Percentiles rank a stretch among this genome's conserved stretches.
Conservation (phyloP, 345 rosid species). For the Hypericum perforatum region DNA sequence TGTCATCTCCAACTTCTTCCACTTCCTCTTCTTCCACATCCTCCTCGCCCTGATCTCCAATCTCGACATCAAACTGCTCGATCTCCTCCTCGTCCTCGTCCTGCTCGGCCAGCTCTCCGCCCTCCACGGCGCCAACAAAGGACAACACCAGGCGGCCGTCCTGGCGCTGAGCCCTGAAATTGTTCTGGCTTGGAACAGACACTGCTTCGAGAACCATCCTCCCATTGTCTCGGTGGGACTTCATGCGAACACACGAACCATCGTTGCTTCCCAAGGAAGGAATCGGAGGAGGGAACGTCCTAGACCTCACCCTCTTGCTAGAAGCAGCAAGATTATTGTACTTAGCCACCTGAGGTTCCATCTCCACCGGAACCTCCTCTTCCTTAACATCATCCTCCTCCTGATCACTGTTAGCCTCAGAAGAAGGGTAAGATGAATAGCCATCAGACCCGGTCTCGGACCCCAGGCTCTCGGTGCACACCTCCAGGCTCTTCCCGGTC, state of each 20-base stretch:
- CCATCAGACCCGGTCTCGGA: conserved; percentile 91
- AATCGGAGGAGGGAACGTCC: conserved; percentile 75
- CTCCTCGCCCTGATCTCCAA: conserved; percentile 13
- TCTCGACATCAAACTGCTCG: conserved; percentile 8
- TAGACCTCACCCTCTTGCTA: conserved; percentile 20
- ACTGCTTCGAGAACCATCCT: conserved; percentile 85
- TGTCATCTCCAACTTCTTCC: conserved; percentile 16
- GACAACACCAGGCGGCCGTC: conserved; percentile 87
- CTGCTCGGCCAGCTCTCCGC: conserved; percentile 1
- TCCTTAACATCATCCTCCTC: conserved; percentile 29
- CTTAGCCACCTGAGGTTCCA: conserved; percentile 14
- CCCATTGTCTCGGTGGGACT: conserved; percentile 71
- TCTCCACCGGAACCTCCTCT: conserved; percentile 10
- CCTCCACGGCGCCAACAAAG: conserved; percentile 15
- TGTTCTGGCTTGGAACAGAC: conserved; percentile 56
- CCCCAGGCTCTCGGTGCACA: conserved; percentile 99
- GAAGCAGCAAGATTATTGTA: conserved; percentile 9
- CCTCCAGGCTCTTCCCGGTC: conserved; percentile 63
- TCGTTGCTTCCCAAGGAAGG: conserved; percentile 44
- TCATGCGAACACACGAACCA: conserved; percentile 53
- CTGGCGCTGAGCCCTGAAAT: conserved; percentile 65
- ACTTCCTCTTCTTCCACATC: conserved; percentile 14
- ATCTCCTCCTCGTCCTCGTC: conserved; percentile 12
- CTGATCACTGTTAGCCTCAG: conserved; percentile 42
- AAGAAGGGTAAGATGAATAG: conserved; percentile 52